Evolutionary conservation across 2,329 filamentous ascomycete species (phyloP).

Genomic region (Tolypocladium sp.): DNA sequence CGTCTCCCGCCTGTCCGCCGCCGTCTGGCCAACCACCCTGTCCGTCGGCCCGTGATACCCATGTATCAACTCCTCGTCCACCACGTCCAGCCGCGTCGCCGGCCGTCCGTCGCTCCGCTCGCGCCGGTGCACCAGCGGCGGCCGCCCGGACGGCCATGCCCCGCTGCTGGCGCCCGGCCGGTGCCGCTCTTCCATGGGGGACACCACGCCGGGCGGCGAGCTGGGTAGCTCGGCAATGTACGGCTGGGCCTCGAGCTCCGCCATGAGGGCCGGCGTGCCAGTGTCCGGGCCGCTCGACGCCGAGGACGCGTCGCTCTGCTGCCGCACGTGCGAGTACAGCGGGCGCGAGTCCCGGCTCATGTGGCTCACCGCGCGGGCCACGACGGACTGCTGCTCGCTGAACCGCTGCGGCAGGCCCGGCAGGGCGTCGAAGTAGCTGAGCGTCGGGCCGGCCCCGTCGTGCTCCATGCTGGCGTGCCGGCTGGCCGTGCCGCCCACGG

Average conservation of each 20-base stretch:
- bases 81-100: constrained; percentile 15
- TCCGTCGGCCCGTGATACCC: constrained; percentile 36
- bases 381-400: neutral
- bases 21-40: constrained; percentile 31
- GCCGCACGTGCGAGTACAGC: constrained; percentile 26
- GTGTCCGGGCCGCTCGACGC: constrained; percentile 18
- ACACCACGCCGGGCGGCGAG: constrained; percentile 13
- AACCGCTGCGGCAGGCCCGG: neutral
- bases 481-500: neutral
- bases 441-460: neutral
- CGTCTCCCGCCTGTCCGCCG: constrained; percentile 12
- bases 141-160: constrained; percentile 4
- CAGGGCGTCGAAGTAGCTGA: neutral
- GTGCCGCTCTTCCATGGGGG: constrained; percentile 11
- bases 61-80: constrained; percentile 37
- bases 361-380: constrained; percentile 14
- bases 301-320: constrained; percentile 36
- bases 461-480: neutral
- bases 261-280: constrained; percentile 12
- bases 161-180: constrained; percentile 5
- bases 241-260: constrained; percentile 28
- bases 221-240: constrained; percentile 27
- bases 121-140: constrained; percentile 16
- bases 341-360: constrained; percentile 29
- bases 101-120: constrained; percentile 13